Percentiles rank a stretch among this genome's conserved stretches.
phyloP scores from a whole-genome alignment of 2,329 filamentous ascomycete genomes.

The Pseudopithomyces maydicus region DNA sequence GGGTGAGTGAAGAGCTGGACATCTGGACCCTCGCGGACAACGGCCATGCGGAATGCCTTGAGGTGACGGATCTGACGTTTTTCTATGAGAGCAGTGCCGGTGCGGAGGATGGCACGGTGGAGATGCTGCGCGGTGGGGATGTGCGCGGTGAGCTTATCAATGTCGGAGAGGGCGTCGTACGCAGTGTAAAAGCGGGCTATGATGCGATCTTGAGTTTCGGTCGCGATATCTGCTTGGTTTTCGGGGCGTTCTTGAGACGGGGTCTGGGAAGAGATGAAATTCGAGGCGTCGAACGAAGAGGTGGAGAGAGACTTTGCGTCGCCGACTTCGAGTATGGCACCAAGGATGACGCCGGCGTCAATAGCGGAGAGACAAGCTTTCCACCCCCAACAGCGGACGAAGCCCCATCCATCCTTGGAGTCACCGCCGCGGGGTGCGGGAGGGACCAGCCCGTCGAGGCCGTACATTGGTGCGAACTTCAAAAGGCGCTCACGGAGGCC shows the following conservation, averaged over 20 bases:
- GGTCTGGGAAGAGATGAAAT: constrained; percentile 31
- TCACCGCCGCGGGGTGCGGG: constrained; percentile 66
- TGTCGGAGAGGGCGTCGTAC: constrained; percentile 59
- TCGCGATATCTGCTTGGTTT: constrained; percentile 22
- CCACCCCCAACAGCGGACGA: constrained; percentile 97
- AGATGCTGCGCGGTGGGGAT: constrained; percentile 86
- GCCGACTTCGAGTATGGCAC: constrained; percentile 90
- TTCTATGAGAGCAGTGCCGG: constrained; percentile 86
- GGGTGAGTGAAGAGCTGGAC: constrained; percentile 91
- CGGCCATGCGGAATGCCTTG: constrained; percentile 89
- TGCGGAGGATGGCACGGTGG: constrained; percentile 89
- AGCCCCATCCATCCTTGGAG: constrained; percentile 92
- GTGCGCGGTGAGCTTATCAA: constrained; percentile 75
- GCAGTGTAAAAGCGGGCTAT: constrained; percentile 63
- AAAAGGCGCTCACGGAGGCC: constrained; percentile 83
- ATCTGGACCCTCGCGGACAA: constrained; percentile 94
- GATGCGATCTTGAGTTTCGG: constrained; percentile 51
- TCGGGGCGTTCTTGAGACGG: constrained; percentile 32
- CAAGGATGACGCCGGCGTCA: constrained; percentile 91
- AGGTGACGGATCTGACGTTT: constrained; percentile 95
- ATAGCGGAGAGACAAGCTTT: constrained; percentile 90
- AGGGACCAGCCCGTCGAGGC: constrained; percentile 90
- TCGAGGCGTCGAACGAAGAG: constrained; percentile 37
- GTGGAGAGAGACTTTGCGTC: constrained; percentile 53
- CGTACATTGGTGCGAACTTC: constrained; percentile 91